phyloP scores from a whole-genome alignment of 2,329 filamentous ascomycete species.

The Sporothrix brunneoviolacea region DNA sequence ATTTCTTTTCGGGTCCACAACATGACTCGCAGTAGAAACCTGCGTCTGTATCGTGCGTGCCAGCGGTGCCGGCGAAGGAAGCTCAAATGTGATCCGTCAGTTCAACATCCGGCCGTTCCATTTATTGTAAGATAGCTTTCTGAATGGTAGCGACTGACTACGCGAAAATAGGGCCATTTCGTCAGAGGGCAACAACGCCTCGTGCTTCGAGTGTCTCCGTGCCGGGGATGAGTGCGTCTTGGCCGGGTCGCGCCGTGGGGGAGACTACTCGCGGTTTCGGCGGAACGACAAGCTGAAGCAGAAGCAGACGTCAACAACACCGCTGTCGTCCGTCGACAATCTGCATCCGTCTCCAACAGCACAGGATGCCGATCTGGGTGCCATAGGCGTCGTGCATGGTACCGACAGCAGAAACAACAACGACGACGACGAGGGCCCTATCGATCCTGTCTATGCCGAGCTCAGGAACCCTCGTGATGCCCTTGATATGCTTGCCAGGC shows the following conservation, averaged over 20 bases:
- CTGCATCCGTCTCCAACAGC: no score
- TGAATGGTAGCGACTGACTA: background rate
- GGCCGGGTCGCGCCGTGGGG: constrained; percentile 2
- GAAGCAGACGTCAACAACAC: background rate
- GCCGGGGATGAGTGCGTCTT: background rate
- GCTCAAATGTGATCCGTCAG: background rate
- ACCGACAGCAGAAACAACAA: background rate
- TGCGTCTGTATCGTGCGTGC: background rate
- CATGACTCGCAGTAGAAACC: background rate
- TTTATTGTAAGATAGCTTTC: no score
- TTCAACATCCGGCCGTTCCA: background rate
- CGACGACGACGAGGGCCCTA: background rate
- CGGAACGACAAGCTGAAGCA: background rate
- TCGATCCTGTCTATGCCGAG: background rate
- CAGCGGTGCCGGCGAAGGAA: background rate
- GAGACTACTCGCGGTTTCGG: constrained; percentile 1
- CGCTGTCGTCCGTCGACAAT: background rate
- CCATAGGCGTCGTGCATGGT: background rate
- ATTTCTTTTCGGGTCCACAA: background rate
- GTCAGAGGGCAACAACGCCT: background rate
- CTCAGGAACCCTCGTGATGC: background rate
- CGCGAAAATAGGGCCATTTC: background rate
- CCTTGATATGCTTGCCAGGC: background rate
- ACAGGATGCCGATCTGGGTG: background rate
- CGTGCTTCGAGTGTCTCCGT: background rate